These are phyloP conservation scores for Penicillium aurantiogriseum DNA, from an alignment of 2,329 filamentous ascomycete genomes.

Conservation along the genomic window DNA sequence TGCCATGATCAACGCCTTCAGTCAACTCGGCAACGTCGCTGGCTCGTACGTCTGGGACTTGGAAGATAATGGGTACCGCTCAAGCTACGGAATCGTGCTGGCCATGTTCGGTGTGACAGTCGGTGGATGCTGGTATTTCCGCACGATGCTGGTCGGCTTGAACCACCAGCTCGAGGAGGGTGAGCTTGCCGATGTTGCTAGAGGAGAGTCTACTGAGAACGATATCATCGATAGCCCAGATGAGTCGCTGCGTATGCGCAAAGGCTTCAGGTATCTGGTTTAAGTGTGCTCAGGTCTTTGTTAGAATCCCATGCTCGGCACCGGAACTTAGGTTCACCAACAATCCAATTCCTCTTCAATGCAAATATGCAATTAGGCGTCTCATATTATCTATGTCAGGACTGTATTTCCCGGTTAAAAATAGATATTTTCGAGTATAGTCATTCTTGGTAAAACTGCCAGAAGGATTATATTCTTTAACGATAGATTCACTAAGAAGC, in stretches of 20 bases:
- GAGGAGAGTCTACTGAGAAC: conserved; percentile 3
- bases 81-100: conserved; percentile 64
- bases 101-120: conserved; percentile 64
- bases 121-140: conserved; percentile 45
- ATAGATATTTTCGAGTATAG: too few species aligned
- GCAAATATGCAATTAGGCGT: background rate
- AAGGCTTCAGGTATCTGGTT: conserved; percentile 31
- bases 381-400: background rate
- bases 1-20: conserved; percentile 72
- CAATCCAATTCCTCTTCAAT: background rate
- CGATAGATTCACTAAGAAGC: too few species aligned
- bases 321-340: background rate
- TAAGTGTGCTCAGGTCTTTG: conserved; percentile 2
- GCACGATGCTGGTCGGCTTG: conserved; percentile 44
- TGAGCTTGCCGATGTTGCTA: conserved; percentile 12
- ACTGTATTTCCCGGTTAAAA: background rate
- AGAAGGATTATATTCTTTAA: too few species aligned
- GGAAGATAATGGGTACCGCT: conserved; percentile 59
- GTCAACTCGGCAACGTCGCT: conserved; percentile 57
- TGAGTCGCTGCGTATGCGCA: conserved; percentile 27
- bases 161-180: conserved; percentile 25
- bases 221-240: conserved; percentile 19
- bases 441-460: too few species aligned
- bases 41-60: conserved; percentile 64
- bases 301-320: background rate